Evolutionary conservation across 2,329 filamentous ascomycete genomes (phyloP), one percentile per base, ranked within the genome.

Genomic region (Verticillium albo-atrum): DNA sequence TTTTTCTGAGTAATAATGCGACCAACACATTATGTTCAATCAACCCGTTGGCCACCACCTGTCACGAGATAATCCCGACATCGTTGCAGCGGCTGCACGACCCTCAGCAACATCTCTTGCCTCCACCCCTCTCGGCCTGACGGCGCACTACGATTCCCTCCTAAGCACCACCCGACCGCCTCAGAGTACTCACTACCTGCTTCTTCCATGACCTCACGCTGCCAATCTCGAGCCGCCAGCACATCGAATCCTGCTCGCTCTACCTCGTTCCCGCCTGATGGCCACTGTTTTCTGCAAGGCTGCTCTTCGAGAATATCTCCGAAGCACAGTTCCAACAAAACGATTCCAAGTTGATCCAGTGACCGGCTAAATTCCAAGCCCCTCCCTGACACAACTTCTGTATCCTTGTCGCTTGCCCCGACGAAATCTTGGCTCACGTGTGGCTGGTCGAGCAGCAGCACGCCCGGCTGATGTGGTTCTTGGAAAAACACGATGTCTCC

Each of bases 241-340:
- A 60, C 27, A n/a, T 60, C 59, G 20, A 50, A 58, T 17, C 25
- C 59, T 14, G 32, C 34, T 17, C 30, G 50, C 25, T 54, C 34
- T 23, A 26, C 26, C 14, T 60, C 55, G 54, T 37, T 56, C 10
- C 32, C 28, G 14, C 32, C 58, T 6, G 30, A 28, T 17, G 37
- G 85, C 68, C 82, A 84, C 70, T 71, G 78, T 65, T 68, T 83
- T 66, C 68, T 74, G 53, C 47, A 59, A 2, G 53, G 14, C 42
- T 59, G 58, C 20, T 52, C 35, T 23, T 56, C 58, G 12, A 59
- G 58, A 3, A 42, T n/a, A n/a, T 35, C 47, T 2, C 58, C 37
- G 23, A 59, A 59, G 17, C 42, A 56, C 15, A 59, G 58, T 37
- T 59, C 58, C 15, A 56, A 50, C n/a, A 59, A 15, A 9, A 59